Conservation (phyloP, 441 rosid species). For the Lepidium campestre region DNA sequence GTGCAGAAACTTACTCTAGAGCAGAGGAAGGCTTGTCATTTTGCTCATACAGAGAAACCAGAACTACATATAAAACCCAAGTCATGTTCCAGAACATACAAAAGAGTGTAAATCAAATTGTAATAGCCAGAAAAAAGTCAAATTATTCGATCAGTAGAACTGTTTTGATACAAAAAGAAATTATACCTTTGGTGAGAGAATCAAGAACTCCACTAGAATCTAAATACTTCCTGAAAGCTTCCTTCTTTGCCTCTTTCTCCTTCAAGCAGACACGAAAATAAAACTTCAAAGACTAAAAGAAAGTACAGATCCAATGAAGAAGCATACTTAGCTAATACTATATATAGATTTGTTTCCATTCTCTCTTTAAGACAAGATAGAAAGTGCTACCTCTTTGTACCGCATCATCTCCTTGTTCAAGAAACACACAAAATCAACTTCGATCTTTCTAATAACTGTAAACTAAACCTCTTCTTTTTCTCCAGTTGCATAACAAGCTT, state of each 20-base stretch:
- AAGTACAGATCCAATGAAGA: not conserved
- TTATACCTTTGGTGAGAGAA: constrained; percentile 73
- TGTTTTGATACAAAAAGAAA: not conserved
- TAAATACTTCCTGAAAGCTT: constrained; percentile 82
- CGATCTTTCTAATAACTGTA: not conserved
- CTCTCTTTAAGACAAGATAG: not conserved
- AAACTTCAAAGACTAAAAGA: not conserved
- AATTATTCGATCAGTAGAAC: not conserved
- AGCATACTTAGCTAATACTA: not conserved
- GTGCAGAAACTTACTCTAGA: constrained; percentile 60
- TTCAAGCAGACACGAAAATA: constrained; percentile 3
- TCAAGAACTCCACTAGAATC: constrained; percentile 85
- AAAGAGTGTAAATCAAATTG: not conserved
- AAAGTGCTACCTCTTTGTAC: constrained; percentile 26
- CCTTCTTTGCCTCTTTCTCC: constrained; percentile 93
- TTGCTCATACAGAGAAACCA: constrained; percentile 84
- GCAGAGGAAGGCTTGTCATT: constrained; percentile 91
- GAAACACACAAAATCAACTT: not conserved
- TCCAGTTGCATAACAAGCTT: not conserved
- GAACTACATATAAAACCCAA: constrained; percentile 35
- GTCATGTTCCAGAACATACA: not conserved
- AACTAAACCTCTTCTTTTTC: not conserved
- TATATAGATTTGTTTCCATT: not conserved
- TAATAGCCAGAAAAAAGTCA: not conserved
- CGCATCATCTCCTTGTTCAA: constrained; percentile 22